These are phyloP conservation scores for Mucor racemosus DNA, from an alignment of 371 early-diverging fungal genomes.

Conservation along the genomic window DNA sequence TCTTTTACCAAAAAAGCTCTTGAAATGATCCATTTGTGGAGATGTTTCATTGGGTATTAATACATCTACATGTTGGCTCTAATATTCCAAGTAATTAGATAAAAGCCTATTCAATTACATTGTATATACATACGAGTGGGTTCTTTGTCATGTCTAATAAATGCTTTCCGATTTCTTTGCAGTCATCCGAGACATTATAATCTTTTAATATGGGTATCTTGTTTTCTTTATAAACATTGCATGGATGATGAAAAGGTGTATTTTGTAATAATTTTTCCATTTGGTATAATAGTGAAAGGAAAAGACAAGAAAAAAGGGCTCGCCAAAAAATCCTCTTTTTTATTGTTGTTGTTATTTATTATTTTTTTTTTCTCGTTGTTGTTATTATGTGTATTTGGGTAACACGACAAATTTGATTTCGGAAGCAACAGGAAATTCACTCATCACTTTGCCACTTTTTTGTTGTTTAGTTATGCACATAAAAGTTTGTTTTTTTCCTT, in stretches of 20 bases:
- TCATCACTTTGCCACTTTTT: constrained; percentile 6
- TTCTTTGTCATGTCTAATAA: constrained; percentile 30
- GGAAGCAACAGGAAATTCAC: constrained; percentile 4
- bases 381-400: constrained; percentile 2
- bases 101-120: not conserved
- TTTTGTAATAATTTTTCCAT: constrained; percentile 11
- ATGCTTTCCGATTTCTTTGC: constrained; percentile 30
- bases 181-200: constrained; percentile 26
- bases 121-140: constrained; percentile 20
- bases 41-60: constrained; percentile 23
- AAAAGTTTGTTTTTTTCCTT: constrained; percentile 8
- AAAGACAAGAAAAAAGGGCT: not conserved
- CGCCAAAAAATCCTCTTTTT: not conserved
- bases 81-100: not conserved
- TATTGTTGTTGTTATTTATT: not conserved
- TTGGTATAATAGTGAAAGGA: not conserved
- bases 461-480: not conserved
- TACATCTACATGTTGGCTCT: constrained; percentile 43
- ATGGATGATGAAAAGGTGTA: constrained; percentile 25
- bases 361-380: not conserved
- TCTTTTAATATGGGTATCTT: constrained; percentile 32
- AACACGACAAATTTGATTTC: constrained; percentile 10
- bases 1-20: constrained; percentile 26
- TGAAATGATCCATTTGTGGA: constrained; percentile 24
- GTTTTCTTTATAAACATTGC: constrained; percentile 29